Percentiles rank a stretch among this genome's conserved stretches.
phyloP scores from a whole-genome alignment of 495 filamentous ascomycete genomes.

The Penicillium coffeae region DNA sequence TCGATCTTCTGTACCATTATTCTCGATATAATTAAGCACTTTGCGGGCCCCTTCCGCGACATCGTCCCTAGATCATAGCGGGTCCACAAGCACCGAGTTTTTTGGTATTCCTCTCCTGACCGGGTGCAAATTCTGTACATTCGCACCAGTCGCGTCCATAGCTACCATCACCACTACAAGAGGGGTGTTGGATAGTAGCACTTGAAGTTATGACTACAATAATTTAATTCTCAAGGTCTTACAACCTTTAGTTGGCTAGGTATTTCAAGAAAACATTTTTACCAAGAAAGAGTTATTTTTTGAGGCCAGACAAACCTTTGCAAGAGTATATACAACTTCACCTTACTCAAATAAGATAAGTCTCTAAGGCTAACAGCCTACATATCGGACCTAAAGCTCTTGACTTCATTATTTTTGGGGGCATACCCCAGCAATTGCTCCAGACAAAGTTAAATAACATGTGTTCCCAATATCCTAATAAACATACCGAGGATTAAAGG shows the following conservation, averaged over 20 bases:
- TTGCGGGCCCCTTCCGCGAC: slow-evolving; percentile 8
- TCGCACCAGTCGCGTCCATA: slow-evolving; percentile 10
- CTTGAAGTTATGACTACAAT: slow-evolving; percentile 13
- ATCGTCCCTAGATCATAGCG: slow-evolving; percentile 7
- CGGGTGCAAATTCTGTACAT: slow-evolving; percentile 10
- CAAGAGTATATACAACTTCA: too few species aligned
- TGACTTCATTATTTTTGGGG: too few species aligned
- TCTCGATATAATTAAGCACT: slow-evolving; percentile 12
- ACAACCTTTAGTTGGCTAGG: slow-evolving; percentile 11
- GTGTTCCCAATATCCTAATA: too few species aligned
- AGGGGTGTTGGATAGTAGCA: slow-evolving; percentile 9
- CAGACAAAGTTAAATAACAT: too few species aligned
- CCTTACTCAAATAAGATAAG: too few species aligned
- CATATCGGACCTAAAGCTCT: too few species aligned
- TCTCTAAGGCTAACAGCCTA: too few species aligned
- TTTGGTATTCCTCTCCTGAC: slow-evolving; percentile 9
- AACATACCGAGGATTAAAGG: too few species aligned
- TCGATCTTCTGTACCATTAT: slow-evolving; percentile 9
- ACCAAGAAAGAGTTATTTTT: slow-evolving; percentile 9
- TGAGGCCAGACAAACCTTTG: too few species aligned
- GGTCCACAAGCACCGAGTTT: slow-evolving; percentile 6
- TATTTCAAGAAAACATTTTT: slow-evolving; percentile 15
- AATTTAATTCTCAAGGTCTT: slow-evolving; percentile 10
- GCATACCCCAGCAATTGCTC: too few species aligned
- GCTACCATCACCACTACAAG: slow-evolving; percentile 4